phyloP scores from a whole-genome alignment of 1,284 basidiomycete genomes.

The Ganoderma sinense region DNA sequence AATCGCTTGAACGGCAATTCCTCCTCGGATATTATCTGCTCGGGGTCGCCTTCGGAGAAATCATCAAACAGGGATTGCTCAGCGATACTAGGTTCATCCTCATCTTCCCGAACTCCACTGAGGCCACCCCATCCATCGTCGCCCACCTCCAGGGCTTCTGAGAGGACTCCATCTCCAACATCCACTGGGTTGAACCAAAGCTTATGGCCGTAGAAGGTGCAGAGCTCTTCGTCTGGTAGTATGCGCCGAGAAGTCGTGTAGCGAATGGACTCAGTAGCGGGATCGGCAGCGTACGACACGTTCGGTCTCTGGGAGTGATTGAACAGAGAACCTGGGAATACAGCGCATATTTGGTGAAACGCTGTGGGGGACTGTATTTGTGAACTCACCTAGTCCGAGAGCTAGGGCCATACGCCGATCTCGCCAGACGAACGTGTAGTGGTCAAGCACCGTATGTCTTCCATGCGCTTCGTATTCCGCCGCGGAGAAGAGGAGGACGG shows the following conservation, averaged over 20 bases:
- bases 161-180: neutral
- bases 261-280: conserved; percentile 64
- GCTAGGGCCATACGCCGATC: conserved; percentile 87
- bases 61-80: neutral
- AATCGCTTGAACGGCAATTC: conserved; percentile 70
- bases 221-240: conserved; percentile 74
- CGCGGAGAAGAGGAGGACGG: conserved; percentile 81
- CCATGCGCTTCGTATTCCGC: conserved; percentile 79
- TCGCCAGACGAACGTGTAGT: conserved; percentile 88
- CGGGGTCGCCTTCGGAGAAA: conserved; percentile 42
- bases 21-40: conserved; percentile 58
- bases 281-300: conserved; percentile 70
- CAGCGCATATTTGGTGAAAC: neutral
- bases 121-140: conserved; percentile 59
- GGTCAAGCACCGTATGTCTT: conserved; percentile 77
- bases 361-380: neutral
- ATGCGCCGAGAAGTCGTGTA: conserved; percentile 69
- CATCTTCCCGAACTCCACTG: conserved; percentile 39
- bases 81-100: neutral
- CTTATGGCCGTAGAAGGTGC: conserved; percentile 79
- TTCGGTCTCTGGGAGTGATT: conserved; percentile 81
- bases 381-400: conserved; percentile 78
- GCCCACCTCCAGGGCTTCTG: conserved; percentile 16
- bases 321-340: conserved; percentile 73
- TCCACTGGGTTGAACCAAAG: conserved; percentile 66